These are phyloP conservation scores for Prosopis cineraria DNA, from an alignment of 306 rosid genomes.

Conservation along the genomic window DNA sequence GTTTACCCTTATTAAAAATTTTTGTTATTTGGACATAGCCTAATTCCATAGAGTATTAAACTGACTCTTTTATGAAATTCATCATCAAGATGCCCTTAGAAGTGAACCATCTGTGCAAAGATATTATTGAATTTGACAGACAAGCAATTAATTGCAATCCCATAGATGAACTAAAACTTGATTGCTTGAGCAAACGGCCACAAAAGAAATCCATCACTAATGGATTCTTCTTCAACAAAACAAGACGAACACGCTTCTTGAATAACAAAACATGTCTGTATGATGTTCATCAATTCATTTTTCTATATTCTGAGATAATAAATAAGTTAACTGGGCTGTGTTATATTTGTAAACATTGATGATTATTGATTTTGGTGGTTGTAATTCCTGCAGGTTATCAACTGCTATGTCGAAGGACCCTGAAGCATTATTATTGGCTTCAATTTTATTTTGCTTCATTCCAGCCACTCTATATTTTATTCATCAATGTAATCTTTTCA, in stretches of 20 bases:
- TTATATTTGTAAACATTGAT: slow-evolving; percentile 10
- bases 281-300: neutral
- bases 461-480: slow-evolving; percentile 90
- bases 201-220: too few relatives aligned
- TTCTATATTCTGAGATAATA: slow-evolving; percentile 12
- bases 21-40: too few relatives aligned
- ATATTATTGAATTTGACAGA: too few relatives aligned
- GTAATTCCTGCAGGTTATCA: slow-evolving; percentile 63
- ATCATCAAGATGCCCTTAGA: too few relatives aligned
- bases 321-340: neutral
- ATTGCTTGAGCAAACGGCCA: too few relatives aligned
- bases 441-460: slow-evolving; percentile 90
- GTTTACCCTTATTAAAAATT: neutral
- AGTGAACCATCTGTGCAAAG: too few relatives aligned
- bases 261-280: neutral
- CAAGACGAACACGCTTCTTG: neutral
- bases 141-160: too few relatives aligned
- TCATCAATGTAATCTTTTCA: slow-evolving; percentile 65
- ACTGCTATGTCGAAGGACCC: slow-evolving; percentile 58
- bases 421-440: slow-evolving; percentile 67
- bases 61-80: too few relatives aligned
- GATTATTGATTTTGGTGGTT: slow-evolving; percentile 29
- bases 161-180: too few relatives aligned
- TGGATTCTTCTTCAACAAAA: neutral
- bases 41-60: too few relatives aligned